Evolutionary conservation across 345 rosid genomes (phyloP).

Genomic region (Pelargonium nanum): DNA sequence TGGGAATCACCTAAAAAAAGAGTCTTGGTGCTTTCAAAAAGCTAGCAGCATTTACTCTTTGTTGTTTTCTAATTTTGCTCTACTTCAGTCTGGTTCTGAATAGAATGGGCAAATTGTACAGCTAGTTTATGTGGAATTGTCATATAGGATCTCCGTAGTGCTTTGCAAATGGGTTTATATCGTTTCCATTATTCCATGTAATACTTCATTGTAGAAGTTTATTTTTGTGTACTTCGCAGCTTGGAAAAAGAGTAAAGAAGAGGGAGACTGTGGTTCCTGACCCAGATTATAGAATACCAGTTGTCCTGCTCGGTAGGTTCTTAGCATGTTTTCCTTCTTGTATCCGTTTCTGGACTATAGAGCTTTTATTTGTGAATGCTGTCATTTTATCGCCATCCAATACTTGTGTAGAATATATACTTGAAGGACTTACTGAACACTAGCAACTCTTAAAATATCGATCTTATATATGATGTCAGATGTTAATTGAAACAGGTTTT

Average conservation of each 20-base stretch:
- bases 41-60: neutral
- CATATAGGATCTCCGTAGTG: neutral
- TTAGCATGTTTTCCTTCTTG: neutral
- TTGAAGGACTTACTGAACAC: neutral
- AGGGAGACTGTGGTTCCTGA: slow-evolving; percentile 52
- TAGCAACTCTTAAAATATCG: neutral
- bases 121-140: too few relatives aligned
- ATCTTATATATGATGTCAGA: neutral
- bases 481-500: slow-evolving; percentile 33
- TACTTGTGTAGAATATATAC: neutral
- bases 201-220: slow-evolving; percentile 3
- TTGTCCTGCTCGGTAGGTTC: slow-evolving; percentile 43
- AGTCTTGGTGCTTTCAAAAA: neutral
- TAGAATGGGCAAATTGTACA: too few relatives aligned
- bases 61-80: neutral
- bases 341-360: neutral
- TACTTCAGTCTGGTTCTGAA: neutral
- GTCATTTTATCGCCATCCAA: neutral
- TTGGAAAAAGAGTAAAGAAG: slow-evolving; percentile 35
- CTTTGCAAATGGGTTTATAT: slow-evolving; percentile 2
- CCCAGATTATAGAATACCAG: slow-evolving; percentile 53
- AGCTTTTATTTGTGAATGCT: neutral
- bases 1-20: neutral
- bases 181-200: neutral
- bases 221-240: slow-evolving; percentile 25